Evolutionary conservation across 2,329 filamentous ascomycete species (phyloP).

Genomic region (Clarireedia hainanense): DNA sequence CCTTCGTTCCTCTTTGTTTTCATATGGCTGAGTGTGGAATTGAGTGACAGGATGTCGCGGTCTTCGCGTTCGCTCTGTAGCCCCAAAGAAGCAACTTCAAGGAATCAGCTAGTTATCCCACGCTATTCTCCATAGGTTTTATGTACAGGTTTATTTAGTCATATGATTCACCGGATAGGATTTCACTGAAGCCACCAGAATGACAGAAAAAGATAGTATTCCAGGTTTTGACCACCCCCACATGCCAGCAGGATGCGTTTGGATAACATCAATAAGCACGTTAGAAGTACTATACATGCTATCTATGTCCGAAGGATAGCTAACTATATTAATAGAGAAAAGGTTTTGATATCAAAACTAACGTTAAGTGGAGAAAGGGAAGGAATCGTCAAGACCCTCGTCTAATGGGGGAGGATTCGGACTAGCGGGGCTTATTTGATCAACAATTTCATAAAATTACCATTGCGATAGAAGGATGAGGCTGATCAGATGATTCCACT

Average conservation of each 20-base stretch:
- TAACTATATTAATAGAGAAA: neutral
- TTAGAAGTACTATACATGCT: neutral
- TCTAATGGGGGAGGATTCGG: neutral
- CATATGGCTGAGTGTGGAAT: too few relatives aligned
- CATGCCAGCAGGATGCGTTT: neutral
- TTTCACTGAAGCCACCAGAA: neutral
- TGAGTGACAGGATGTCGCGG: too few relatives aligned
- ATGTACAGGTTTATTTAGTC: neutral
- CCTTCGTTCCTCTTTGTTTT: too few relatives aligned
- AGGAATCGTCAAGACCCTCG: neutral
- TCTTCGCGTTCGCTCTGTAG: neutral
- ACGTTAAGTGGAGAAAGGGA: neutral
- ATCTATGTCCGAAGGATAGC: neutral
- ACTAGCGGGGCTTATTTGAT: neutral
- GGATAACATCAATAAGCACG: neutral
- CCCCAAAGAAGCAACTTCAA: neutral
- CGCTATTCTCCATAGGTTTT: neutral
- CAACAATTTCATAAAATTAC: neutral
- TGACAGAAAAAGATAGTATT: too few relatives aligned
- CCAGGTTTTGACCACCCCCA: too few relatives aligned
- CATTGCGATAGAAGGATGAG: neutral
- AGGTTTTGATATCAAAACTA: neutral
- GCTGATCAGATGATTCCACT: conserved; percentile 7
- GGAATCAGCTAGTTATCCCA: neutral
- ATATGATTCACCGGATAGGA: neutral